Evolutionary conservation across 768 basidiomycete species (phyloP).

Genomic region (Royoungia palumana): DNA sequence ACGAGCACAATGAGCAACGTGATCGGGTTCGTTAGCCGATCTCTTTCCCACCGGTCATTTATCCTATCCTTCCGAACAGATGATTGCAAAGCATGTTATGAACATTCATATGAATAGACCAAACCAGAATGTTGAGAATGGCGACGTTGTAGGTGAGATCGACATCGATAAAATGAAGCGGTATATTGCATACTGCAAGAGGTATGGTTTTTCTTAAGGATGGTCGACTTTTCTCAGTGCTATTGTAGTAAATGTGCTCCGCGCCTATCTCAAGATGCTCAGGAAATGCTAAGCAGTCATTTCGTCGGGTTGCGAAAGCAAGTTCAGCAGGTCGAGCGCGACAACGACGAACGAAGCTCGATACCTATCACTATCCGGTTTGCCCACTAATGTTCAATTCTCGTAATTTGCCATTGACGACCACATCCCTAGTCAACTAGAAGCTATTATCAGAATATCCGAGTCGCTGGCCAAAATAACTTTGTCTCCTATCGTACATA

Average conservation of each 20-base stretch:
- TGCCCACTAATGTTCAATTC: slow-evolving; percentile 23
- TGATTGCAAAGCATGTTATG: slow-evolving; percentile 97
- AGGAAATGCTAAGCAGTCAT: slow-evolving; percentile 94
- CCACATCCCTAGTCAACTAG: slow-evolving; percentile 66
- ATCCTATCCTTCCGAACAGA: slow-evolving; percentile 42
- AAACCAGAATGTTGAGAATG: slow-evolving; percentile 55
- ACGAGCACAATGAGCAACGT: slow-evolving; percentile 92
- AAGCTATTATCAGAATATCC: slow-evolving; percentile 98
- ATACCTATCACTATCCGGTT: slow-evolving; percentile 98
- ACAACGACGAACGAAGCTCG: slow-evolving; percentile 95
- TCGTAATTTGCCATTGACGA: slow-evolving; percentile 1
- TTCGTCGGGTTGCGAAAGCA: slow-evolving; percentile 92
- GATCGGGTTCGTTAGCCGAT: slow-evolving; percentile 61
- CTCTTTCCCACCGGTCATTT: neutral
- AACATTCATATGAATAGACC: slow-evolving; percentile 97
- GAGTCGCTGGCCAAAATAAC: slow-evolving; percentile 96
- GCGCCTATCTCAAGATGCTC: slow-evolving; percentile 86
- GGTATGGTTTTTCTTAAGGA: slow-evolving; percentile 43
- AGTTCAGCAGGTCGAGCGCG: slow-evolving; percentile 92
- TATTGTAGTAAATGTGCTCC: slow-evolving; percentile 87
- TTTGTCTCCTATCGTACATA: slow-evolving; percentile 78
- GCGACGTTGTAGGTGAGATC: slow-evolving; percentile 80
- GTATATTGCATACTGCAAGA: slow-evolving; percentile 94
- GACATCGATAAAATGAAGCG: slow-evolving; percentile 98
- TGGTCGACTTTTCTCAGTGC: slow-evolving; percentile 1